Percentiles rank a stretch among this genome's conserved stretches.
Conservation (phyloP, 2,329 filamentous ascomycete genomes). For the Calycina herbarum region DNA sequence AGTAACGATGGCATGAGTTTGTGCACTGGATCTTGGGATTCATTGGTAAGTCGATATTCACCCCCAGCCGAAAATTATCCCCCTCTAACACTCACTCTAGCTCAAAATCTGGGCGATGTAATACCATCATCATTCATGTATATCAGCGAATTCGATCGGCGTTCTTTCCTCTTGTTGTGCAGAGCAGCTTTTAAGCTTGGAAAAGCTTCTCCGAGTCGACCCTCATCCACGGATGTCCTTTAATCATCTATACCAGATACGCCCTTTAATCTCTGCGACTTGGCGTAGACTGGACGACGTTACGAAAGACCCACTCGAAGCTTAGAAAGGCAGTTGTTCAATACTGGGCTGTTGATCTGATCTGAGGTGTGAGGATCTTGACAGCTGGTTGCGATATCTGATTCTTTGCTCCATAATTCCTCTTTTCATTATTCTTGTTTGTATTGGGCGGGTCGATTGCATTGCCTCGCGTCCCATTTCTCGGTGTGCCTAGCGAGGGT, state of each 20-base stretch:
- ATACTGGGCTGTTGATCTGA: constrained; percentile 33
- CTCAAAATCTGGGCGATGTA: constrained; percentile 80
- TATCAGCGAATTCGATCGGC: constrained; percentile 26
- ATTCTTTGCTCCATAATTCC: constrained; percentile 48
- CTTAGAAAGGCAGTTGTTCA: constrained; percentile 37
- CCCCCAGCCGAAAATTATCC: constrained; percentile 6
- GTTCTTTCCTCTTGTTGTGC: constrained; percentile 29
- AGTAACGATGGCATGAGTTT: constrained; percentile 99
- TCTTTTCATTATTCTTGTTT: constrained; percentile 38
- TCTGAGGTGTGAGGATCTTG: constrained; percentile 24
- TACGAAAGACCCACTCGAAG: constrained; percentile 44
- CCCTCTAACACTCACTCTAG: constrained; percentile 47
- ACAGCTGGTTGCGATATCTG: constrained; percentile 35
- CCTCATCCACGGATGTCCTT: constrained; percentile 38
- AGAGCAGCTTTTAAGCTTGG: constrained; percentile 28
- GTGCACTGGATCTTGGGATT: constrained; percentile 99
- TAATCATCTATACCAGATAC: constrained; percentile 40
- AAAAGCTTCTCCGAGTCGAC: constrained; percentile 22
- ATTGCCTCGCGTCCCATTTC: constrained; percentile 35
- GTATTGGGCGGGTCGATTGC: constrained; percentile 39
- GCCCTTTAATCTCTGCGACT: constrained; percentile 44
- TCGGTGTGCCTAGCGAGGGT: constrained; percentile 32
- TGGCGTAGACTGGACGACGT: constrained; percentile 50
- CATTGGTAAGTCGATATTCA: constrained; percentile 68
- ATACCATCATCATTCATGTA: constrained; percentile 20